A percentile compares a stretch with the other conserved stretches of the same genome.
Conservation (phyloP, 2,329 filamentous ascomycete genomes). For the Xylogone sp. region DNA sequence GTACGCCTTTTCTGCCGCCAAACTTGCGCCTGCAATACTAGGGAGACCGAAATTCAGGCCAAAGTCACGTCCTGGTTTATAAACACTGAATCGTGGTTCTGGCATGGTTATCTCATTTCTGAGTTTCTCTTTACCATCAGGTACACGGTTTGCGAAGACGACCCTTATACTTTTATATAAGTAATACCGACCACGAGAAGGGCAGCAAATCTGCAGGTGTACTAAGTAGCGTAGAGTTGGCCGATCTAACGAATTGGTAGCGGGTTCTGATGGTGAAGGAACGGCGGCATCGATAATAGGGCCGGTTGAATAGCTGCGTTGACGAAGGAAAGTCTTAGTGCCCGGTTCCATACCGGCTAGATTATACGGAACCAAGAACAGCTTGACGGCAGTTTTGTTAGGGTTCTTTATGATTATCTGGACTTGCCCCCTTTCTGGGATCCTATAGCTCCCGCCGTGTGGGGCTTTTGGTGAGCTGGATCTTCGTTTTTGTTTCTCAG, state of each 20-base stretch:
- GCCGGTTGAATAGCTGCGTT: conserved; percentile 87
- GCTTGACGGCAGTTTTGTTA: conserved; percentile 95
- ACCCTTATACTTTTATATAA: conserved; percentile 90
- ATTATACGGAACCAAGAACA: conserved; percentile 93
- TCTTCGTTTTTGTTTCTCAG: conserved; percentile 56
- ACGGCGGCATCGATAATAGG: conserved; percentile 64
- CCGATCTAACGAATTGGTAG: conserved; percentile 48
- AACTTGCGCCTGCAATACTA: conserved; percentile 42
- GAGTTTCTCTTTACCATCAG: conserved; percentile 90
- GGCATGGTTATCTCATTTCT: conserved; percentile 86
- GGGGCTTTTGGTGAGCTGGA: conserved; percentile 62
- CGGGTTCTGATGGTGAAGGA: conserved; percentile 14
- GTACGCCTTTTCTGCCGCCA: conserved; percentile 57
- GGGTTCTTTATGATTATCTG: conserved; percentile 98
- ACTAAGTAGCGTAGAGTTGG: conserved; percentile 85
- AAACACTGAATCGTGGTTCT: conserved; percentile 80
- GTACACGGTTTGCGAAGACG: conserved; percentile 94
- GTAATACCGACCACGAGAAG: conserved; percentile 78
- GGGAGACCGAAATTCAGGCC: conserved; percentile 19
- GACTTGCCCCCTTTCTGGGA: conserved; percentile 88
- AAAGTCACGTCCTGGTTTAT: conserved; percentile 52
- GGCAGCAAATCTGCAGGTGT: conserved; percentile 89
- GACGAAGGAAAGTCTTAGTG: conserved; percentile 93
- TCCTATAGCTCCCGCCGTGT: conserved; percentile 86
- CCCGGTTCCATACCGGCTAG: conserved; percentile 87